Evolutionary conservation across 208 protist species (phyloP).

Genomic region (Trypanosoma melophagium): DNA sequence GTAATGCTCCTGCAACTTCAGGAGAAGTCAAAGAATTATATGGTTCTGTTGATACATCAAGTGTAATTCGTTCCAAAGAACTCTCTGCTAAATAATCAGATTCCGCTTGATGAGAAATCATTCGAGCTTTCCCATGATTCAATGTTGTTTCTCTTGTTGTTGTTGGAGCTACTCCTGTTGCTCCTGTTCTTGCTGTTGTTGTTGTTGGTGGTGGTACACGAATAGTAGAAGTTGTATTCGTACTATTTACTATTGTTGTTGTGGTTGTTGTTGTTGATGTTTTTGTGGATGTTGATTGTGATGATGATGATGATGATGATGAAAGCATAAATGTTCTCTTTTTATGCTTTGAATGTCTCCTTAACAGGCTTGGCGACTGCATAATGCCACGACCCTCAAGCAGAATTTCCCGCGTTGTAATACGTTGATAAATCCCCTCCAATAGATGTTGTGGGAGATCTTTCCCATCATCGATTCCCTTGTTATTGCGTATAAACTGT

Average conservation of each 20-base stretch:
- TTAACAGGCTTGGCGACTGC: not conserved
- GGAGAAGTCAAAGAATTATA: slow-evolving; percentile 3
- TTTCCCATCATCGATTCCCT: slow-evolving; percentile 79
- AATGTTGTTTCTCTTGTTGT: too few relatives aligned
- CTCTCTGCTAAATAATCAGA: not conserved
- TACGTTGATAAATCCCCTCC: slow-evolving; percentile 14
- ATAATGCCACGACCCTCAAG: slow-evolving; percentile 6
- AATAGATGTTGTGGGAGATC: slow-evolving; percentile 47
- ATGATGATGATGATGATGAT: not conserved
- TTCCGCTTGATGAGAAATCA: not conserved
- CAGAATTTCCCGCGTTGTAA: not conserved
- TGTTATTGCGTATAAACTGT: slow-evolving; percentile 86
- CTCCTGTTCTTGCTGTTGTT: too few relatives aligned
- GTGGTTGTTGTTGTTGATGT: too few relatives aligned
- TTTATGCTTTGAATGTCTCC: not conserved
- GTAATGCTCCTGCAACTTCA: slow-evolving; percentile 48
- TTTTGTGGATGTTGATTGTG: not conserved
- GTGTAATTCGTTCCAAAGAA: slow-evolving; percentile 2
- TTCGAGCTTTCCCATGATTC: too few relatives aligned
- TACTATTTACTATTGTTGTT: too few relatives aligned
- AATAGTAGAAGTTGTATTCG: too few relatives aligned
- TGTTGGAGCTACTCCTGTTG: too few relatives aligned
- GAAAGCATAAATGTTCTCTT: not conserved
- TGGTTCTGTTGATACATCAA: not conserved
- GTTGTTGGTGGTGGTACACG: too few relatives aligned